phyloP scores from a whole-genome alignment of 2,329 filamentous ascomycete genomes.

The Epichloe sp. region DNA sequence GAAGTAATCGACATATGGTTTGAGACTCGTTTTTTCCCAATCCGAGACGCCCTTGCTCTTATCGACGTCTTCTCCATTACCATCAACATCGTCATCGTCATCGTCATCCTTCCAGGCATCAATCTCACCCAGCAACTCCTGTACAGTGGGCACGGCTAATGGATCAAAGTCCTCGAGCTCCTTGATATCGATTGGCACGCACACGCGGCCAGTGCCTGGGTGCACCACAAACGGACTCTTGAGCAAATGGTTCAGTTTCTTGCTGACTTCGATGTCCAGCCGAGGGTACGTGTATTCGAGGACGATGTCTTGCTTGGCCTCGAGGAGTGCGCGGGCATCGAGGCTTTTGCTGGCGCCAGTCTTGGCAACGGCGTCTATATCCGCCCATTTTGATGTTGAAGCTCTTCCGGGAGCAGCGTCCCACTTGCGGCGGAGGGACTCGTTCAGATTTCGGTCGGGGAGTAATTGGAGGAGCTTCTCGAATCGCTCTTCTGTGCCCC shows the following conservation, averaged over 20 bases:
- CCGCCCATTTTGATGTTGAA: slow-evolving; percentile 78
- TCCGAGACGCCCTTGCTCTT: slow-evolving; percentile 45
- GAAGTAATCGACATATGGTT: slow-evolving; percentile 86
- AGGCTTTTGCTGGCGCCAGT: slow-evolving; percentile 58
- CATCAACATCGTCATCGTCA: slow-evolving; percentile 26
- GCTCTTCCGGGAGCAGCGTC: slow-evolving; percentile 64
- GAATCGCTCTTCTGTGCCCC: slow-evolving; percentile 54
- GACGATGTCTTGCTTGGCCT: slow-evolving; percentile 91
- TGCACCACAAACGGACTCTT: slow-evolving; percentile 96
- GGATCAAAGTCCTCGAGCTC: slow-evolving; percentile 76
- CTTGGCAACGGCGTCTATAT: slow-evolving; percentile 79
- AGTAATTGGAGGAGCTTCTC: slow-evolving; percentile 73
- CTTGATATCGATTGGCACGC: slow-evolving; percentile 77
- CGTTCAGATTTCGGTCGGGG: slow-evolving; percentile 64
- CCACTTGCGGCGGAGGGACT: slow-evolving; percentile 82
- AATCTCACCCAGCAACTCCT: slow-evolving; percentile 69
- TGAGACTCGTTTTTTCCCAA: slow-evolving; percentile 95
- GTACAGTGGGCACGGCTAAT: slow-evolving; percentile 76
- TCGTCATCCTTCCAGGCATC: slow-evolving; percentile 54
- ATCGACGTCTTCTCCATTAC: slow-evolving; percentile 25
- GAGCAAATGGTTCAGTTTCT: slow-evolving; percentile 95
- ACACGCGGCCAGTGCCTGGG: slow-evolving; percentile 84
- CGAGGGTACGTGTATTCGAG: slow-evolving; percentile 97
- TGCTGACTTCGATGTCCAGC: slow-evolving; percentile 92
- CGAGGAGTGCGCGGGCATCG: slow-evolving; percentile 60